These are phyloP conservation scores for Kwoniella pini DNA, from an alignment of 768 basidiomycete species.

Conservation along the genomic window DNA sequence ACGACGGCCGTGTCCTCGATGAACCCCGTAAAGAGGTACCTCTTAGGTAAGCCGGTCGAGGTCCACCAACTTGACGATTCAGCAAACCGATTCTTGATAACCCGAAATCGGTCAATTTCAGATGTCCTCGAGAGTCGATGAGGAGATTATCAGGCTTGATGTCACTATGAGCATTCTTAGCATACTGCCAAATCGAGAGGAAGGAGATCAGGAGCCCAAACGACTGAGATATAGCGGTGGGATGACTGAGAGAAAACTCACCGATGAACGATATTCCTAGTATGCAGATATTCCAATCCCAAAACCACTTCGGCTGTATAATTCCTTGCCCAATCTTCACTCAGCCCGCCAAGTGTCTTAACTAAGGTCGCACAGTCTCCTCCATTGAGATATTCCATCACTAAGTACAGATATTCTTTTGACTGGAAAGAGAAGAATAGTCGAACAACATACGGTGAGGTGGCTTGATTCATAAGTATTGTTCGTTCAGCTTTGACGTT, in stretches of 20 bases:
- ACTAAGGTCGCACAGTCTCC: slow-evolving; percentile 97
- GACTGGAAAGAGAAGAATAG: slow-evolving; percentile 99
- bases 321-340: slow-evolving; percentile 95
- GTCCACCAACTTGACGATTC: slow-evolving; percentile 73
- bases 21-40: slow-evolving; percentile 38
- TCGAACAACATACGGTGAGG: slow-evolving; percentile 96
- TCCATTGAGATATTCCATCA: slow-evolving; percentile 99
- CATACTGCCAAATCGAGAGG: not conserved
- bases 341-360: slow-evolving; percentile 85
- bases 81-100: slow-evolving; percentile 95
- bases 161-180: slow-evolving; percentile 63
- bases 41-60: slow-evolving; percentile 48
- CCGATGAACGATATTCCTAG: slow-evolving; percentile 95
- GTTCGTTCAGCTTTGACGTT: slow-evolving; percentile 99
- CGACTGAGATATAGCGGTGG: not conserved
- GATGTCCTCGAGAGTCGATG: slow-evolving; percentile 92
- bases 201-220: not conserved
- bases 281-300: slow-evolving; percentile 94
- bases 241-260: slow-evolving; percentile 57
- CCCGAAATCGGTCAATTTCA: slow-evolving; percentile 98
- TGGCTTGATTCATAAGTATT: slow-evolving; percentile 99
- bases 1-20: slow-evolving; percentile 58
- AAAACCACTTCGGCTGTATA: slow-evolving; percentile 96
- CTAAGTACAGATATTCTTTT: slow-evolving; percentile 97
- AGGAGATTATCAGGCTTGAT: slow-evolving; percentile 97